Conservation (phyloP, 345 rosid genomes). For the Anastatica hierochuntica region DNA sequence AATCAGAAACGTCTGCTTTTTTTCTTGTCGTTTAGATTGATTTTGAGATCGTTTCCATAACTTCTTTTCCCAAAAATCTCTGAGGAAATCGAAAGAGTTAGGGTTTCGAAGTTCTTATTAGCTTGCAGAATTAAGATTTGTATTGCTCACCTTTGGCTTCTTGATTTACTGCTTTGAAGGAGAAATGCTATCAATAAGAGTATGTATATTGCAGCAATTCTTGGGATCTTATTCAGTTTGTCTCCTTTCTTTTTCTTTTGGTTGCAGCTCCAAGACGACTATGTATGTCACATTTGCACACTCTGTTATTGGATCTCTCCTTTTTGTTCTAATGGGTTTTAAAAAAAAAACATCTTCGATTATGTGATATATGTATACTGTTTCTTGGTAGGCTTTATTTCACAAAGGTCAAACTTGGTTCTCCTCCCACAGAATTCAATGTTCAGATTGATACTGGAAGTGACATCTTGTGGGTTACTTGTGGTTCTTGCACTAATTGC, state of each 20-base stretch:
- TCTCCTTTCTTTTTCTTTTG: slow-evolving; percentile 8
- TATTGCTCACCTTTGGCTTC: too few species aligned
- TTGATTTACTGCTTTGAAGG: neutral
- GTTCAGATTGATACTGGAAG: slow-evolving; percentile 99
- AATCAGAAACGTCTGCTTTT: too few species aligned
- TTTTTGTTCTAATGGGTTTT: slow-evolving; percentile 7
- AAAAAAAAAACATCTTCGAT: neutral
- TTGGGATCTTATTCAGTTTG: slow-evolving; percentile 5
- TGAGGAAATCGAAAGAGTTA: neutral
- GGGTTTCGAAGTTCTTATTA: neutral
- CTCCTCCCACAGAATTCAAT: slow-evolving; percentile 91
- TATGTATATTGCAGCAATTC: too few species aligned
- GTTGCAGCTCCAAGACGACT: slow-evolving; percentile 31
- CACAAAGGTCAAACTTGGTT: slow-evolving; percentile 86
- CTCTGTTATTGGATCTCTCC: slow-evolving; percentile 23
- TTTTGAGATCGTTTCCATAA: neutral
- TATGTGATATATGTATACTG: slow-evolving; percentile 11
- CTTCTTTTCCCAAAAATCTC: neutral
- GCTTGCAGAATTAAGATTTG: too few species aligned
- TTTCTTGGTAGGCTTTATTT: slow-evolving; percentile 67
- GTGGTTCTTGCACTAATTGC: slow-evolving; percentile 71
- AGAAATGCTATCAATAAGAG: neutral
- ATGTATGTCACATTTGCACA: slow-evolving; percentile 24
- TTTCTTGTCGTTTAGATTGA: neutral
- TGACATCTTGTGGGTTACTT: slow-evolving; percentile 84